Evolutionary conservation across 495 filamentous ascomycete genomes (phyloP).

Genomic region (Geoglossum glabrum): DNA sequence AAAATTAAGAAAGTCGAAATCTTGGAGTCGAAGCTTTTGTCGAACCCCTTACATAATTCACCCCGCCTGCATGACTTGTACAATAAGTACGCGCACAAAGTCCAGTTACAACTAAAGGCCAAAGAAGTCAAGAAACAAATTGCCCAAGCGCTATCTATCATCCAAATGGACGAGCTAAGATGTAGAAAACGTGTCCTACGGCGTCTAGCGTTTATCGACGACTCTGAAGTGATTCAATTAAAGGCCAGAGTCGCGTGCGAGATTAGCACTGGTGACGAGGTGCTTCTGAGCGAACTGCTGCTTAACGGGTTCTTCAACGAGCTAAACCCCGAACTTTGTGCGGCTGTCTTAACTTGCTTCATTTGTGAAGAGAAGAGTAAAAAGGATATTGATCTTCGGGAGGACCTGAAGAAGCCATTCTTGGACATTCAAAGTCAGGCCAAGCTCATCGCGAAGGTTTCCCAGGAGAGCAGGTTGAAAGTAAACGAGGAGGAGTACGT

Average conservation of each 20-base stretch:
- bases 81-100: conserved; percentile 63
- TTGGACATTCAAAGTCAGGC: conserved; percentile 71
- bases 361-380: conserved; percentile 91
- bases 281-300: conserved; percentile 76
- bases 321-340: conserved; percentile 65
- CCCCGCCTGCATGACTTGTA: conserved; percentile 63
- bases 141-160: conserved; percentile 54
- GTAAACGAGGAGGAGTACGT: conserved; percentile 88
- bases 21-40: conserved; percentile 71
- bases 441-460: conserved; percentile 72
- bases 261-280: conserved; percentile 82
- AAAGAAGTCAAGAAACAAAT: conserved; percentile 78
- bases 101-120: conserved; percentile 53
- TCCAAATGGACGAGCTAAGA: conserved; percentile 90
- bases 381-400: conserved; percentile 43
- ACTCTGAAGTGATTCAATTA: conserved; percentile 78
- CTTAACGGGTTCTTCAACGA: conserved; percentile 99
- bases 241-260: conserved; percentile 95
- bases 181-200: conserved; percentile 89
- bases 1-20: conserved; percentile 76
- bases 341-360: conserved; percentile 73
- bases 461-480: conserved; percentile 74
- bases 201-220: conserved; percentile 88
- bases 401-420: conserved; percentile 70
- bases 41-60: conserved; percentile 78